Evolutionary conservation across 2,329 filamentous ascomycete species (phyloP).

Genomic region (Whalleya microplaca): DNA sequence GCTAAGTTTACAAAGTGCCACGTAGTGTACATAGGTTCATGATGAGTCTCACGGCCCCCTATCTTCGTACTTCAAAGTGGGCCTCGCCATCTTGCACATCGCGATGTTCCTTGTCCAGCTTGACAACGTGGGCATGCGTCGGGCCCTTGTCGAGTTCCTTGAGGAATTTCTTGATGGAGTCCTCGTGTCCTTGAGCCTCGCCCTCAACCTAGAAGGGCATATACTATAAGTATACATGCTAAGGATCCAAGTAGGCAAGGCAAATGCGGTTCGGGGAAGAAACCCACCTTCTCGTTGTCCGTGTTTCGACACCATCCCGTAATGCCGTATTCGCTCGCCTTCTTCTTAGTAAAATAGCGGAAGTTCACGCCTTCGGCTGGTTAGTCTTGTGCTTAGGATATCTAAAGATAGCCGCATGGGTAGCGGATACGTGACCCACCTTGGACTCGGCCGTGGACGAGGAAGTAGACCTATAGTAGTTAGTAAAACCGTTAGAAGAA

Average conservation of each 20-base stretch:
- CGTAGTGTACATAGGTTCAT: neutral
- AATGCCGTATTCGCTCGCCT: conserved; percentile 52
- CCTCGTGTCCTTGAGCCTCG: conserved; percentile 78
- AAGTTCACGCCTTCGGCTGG: conserved; percentile 56
- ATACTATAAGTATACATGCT: conserved; percentile 24
- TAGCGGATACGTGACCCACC: conserved; percentile 50
- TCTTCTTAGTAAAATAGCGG: conserved; percentile 59
- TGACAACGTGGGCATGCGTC: conserved; percentile 70
- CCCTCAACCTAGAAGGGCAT: conserved; percentile 80
- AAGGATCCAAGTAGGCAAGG: neutral
- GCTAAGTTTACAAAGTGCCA: neutral
- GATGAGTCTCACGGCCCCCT: neutral
- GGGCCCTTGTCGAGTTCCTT: conserved; percentile 78
- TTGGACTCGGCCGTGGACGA: conserved; percentile 72
- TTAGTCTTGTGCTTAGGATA: conserved; percentile 18
- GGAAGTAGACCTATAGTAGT: conserved; percentile 58
- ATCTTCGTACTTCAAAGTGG: conserved; percentile 62
- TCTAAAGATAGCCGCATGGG: conserved; percentile 33
- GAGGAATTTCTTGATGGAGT: conserved; percentile 69
- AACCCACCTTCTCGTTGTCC: conserved; percentile 54
- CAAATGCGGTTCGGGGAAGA: too few relatives aligned
- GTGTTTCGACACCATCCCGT: conserved; percentile 68
- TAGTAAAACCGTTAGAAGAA: neutral
- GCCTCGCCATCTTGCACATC: conserved; percentile 67
- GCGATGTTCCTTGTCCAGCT: conserved; percentile 71